Evolutionary conservation across 164 flowering plant genomes (phyloP), one percentile per base, ranked within the genome.

Genomic region (Macadamia integrifolia): DNA sequence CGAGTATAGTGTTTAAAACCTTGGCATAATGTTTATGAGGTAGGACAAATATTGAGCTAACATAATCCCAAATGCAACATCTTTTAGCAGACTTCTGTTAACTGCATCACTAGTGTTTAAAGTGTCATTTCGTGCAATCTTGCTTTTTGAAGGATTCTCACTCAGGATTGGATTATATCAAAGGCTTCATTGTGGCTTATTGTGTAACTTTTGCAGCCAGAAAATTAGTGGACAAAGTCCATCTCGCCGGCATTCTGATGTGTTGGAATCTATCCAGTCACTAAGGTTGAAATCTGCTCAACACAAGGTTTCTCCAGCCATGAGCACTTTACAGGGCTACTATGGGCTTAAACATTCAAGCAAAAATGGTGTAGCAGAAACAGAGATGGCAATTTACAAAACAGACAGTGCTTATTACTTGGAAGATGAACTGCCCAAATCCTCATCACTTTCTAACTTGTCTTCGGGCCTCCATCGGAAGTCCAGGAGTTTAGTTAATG

Each of bases 321-420:
- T 94, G 92, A 85, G 74, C 77, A 78, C 75, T 57, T 79, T 91
- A 64, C 97, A 82, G 72, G 90, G 92, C 42, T 90, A 80, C 69
- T 87, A 93, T 72, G 89, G 92, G 50, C 91, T 88, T 29, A 78
- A 76, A 65, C 71, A 80, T 42, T 29, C 56, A 15, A 79, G 65
- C 31, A 42, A 56, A 13, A 81, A 66, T 58, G 42, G 44, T 28
- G 10, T 31, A 15, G 58, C 76, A 12, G 87, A 83, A 68, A 78
- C 68, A 66, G 93, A 91, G 58, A 84, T 88, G 91, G 72, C 85
- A 29, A 71, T 74, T 9, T 83, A 81, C 81, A 72, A 73, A 35
- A 76, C 76, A 64, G 82, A 77, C 70, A 70, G 64, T 31, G 63
- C 81, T 68, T 69, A 66, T 28, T 79, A 70, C 74, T 64, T 69